A percentile compares a stretch with the other conserved stretches of the same genome.
Conservation (phyloP, 306 rosid genomes). For the Fragaria iinumae region DNA sequence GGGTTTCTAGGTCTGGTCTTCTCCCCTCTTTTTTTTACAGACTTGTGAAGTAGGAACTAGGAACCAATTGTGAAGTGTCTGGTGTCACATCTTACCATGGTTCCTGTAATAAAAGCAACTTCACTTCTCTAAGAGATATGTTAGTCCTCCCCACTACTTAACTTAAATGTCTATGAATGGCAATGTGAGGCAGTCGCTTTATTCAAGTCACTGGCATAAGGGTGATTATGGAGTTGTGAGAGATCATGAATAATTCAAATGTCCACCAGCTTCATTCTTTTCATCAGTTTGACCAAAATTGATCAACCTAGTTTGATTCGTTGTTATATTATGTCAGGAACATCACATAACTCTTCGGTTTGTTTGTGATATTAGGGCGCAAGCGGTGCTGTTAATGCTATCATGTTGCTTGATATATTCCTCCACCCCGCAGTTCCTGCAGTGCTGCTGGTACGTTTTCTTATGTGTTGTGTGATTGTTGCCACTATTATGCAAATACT, state of each 20-base stretch:
- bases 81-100: not conserved
- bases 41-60: not conserved
- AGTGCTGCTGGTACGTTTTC: slow-evolving; percentile 55
- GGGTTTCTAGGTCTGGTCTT: not conserved
- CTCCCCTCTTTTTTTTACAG: not conserved
- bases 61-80: not conserved
- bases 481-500: slow-evolving; percentile 26
- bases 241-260: slow-evolving; percentile 10
- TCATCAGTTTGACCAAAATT: not conserved
- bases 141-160: not conserved
- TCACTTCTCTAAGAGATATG: not conserved
- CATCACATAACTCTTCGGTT: slow-evolving; percentile 19
- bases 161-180: not conserved
- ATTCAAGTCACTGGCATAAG: not conserved
- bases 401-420: slow-evolving; percentile 71
- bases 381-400: slow-evolving; percentile 83
- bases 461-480: slow-evolving; percentile 20
- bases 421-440: slow-evolving; percentile 92
- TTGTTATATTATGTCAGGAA: not conserved
- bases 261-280: not conserved
- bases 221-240: not conserved
- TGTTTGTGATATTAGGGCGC: slow-evolving; percentile 65
- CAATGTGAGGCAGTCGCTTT: not conserved
- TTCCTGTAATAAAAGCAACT: not conserved
- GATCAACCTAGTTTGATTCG: not conserved